These are phyloP conservation scores for Pseudocercospora fijiensis DNA, from an alignment of 2,329 filamentous ascomycete species.

Conservation along the genomic window DNA sequence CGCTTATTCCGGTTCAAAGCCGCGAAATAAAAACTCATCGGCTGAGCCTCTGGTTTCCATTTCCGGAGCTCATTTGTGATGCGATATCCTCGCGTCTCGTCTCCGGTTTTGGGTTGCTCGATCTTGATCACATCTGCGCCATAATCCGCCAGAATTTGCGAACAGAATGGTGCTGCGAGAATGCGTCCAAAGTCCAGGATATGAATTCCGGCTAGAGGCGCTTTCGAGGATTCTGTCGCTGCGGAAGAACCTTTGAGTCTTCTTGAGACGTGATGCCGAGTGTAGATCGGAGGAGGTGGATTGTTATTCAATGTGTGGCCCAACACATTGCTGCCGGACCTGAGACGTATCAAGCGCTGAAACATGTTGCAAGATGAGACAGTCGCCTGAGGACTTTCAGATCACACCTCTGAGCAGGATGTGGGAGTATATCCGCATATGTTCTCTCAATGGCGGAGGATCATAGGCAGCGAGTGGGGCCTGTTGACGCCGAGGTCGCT, in stretches of 20 bases:
- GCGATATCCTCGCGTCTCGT: slow-evolving; percentile 25
- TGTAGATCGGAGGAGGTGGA: not conserved
- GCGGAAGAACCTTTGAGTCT: not conserved
- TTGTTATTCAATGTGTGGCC: not conserved
- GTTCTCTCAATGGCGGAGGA: not conserved
- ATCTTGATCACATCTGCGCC: slow-evolving; percentile 45
- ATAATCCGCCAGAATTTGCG: slow-evolving; percentile 47
- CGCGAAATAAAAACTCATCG: slow-evolving; percentile 46
- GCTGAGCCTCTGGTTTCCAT: slow-evolving; percentile 31
- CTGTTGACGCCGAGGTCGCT: not conserved
- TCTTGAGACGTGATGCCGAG: not conserved
- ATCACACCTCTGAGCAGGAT: not conserved
- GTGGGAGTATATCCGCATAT: not conserved
- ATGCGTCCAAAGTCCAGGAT: slow-evolving; percentile 33
- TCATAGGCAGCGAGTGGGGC: not conserved
- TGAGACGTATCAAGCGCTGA: not conserved
- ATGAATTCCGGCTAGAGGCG: slow-evolving; percentile 26
- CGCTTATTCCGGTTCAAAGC: slow-evolving; percentile 46
- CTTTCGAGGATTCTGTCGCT: not conserved
- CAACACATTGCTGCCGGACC: not conserved
- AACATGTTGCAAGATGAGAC: not conserved
- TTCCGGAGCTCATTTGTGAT: not conserved
- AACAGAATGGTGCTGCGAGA: slow-evolving; percentile 29
- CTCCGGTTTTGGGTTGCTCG: slow-evolving; percentile 37
- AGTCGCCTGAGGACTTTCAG: not conserved